Evolutionary conservation across 768 basidiomycete species (phyloP), one percentile per base, ranked within the genome.

Genomic region (Crepidotus variabilis): DNA sequence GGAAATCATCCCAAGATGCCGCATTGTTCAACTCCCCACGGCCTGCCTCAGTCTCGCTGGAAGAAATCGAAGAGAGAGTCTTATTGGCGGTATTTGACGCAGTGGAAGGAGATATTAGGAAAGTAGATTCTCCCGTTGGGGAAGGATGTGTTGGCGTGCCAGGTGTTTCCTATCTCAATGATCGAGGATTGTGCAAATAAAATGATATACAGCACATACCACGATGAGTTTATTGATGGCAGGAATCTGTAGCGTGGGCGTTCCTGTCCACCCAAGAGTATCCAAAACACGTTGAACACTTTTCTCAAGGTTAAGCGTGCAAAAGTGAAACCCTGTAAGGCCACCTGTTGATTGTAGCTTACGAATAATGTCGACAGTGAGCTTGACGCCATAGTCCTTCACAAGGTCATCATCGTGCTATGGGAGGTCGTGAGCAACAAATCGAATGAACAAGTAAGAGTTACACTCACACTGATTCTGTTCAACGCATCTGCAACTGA

Each of bases 291-390:
- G 82, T 54, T 88, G 87, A 1, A 98, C 88, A 63, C 94, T 96
- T 76, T 93, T 96, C 69, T 99, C 97, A 9, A 99, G 83, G 71
- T 99, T 99, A 57, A 99, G 79, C 0, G 97, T 99, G 68, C 94
- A 98, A 65, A 99, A 88, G 69, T 98, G 94, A 47, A 98, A 81
- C 0, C 94, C 94, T 7, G 77, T 72, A 35, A 92, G 75, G 20
- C 76, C 76, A 13, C 84, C 84, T 57, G 81, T 78, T 20, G 60
- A 69, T 13, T 78, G 84, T 28, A 88, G 74, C 47, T 72, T 80
- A 58, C 68, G 71, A 62, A 98, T 88, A 80, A 92, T 96, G 23
- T 84, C 75, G 10, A 90, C 86, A 1, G 94, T 91, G 3, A 98
- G 79, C 21, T 79, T 74, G 28, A 98, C 85, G n/a, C 97, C 97